Percentiles rank a stretch among this genome's conserved stretches.
phyloP scores from a whole-genome alignment of 2,329 filamentous ascomycete genomes.

The Setomelanomma holmii region DNA sequence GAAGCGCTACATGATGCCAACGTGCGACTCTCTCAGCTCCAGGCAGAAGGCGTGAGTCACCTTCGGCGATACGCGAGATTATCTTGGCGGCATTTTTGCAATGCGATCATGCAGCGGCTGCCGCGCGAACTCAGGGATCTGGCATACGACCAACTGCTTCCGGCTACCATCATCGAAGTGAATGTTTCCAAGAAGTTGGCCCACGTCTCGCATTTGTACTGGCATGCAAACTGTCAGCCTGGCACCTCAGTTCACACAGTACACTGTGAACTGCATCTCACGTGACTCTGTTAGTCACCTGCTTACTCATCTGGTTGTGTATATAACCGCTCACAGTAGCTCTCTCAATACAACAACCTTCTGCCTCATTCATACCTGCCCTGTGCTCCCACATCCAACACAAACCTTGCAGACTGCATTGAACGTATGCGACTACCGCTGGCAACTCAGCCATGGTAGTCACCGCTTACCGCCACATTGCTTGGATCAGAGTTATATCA shows the following conservation, averaged over 20 bases:
- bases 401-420: not conserved
- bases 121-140: not conserved
- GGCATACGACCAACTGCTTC: not conserved
- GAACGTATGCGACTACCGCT: not conserved
- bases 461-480: not conserved
- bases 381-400: too few species aligned
- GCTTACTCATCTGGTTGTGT: too few species aligned
- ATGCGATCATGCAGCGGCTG: not conserved
- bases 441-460: not conserved
- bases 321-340: too few species aligned
- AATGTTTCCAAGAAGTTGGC: not conserved
- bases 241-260: too few species aligned
- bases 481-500: not conserved
- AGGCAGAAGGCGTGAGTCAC: not conserved
- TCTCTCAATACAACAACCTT: too few species aligned
- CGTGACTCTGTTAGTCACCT: too few species aligned
- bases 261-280: too few species aligned
- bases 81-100: not conserved
- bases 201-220: not conserved
- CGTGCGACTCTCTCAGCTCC: not conserved
- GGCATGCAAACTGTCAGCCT: too few species aligned
- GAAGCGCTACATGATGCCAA: not conserved
- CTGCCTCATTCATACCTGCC: too few species aligned
- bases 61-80: not conserved
- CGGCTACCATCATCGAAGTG: not conserved